Evolutionary conservation across 2,329 filamentous ascomycete genomes (phyloP), one percentile per base, ranked within the genome.

Genomic region (Aspergillus tubingensis): DNA sequence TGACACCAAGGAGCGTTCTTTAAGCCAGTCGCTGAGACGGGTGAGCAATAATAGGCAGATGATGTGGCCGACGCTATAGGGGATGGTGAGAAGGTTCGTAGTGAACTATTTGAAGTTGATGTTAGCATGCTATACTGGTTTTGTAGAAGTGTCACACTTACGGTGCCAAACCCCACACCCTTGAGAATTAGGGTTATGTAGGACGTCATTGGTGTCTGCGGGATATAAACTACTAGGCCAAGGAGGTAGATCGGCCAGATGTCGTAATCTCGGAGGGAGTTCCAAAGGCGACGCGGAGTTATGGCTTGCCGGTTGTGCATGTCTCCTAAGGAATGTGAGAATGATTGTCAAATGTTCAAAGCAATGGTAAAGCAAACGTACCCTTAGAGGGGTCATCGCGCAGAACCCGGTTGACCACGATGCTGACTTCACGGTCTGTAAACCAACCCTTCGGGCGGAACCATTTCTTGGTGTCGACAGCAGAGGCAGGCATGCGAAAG

Each of bases 11-110:
- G 81, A 72, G 2, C 81, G 76, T 59, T 79, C 67, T 77, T 81
- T 80, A 59, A 81, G 69, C 27, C 73, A 74, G 39, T 83, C 80
- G 2, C 80, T 81, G 5, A 81, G 62, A 69, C 77, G 78, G 0
- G 81, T 81, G 13, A 81, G 69, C 39, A 74, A 66, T 11, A 83
- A 67, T 2, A 84, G 73, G 4, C 80, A 77, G 5, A 77, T 60
- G 25, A 80, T 71, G 61, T 65, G 62, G 17, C 64, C 65, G 3
- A 72, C 70, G 71, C 55, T 67, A 67, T 76, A 72, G 62, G 83
- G 75, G n/a, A 90, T 88, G 2, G 83, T 82, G 7, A 90, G 80
- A 36, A 90, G 70, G 67, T 89, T 90, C 1, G 86, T 81, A 21
- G 85, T 75, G 71, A 90, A 87, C 2, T 67, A 23, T 23, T 5